Evolutionary conservation across 1,284 basidiomycete species (phyloP).

Genomic region (Sporisorium graminicola): DNA sequence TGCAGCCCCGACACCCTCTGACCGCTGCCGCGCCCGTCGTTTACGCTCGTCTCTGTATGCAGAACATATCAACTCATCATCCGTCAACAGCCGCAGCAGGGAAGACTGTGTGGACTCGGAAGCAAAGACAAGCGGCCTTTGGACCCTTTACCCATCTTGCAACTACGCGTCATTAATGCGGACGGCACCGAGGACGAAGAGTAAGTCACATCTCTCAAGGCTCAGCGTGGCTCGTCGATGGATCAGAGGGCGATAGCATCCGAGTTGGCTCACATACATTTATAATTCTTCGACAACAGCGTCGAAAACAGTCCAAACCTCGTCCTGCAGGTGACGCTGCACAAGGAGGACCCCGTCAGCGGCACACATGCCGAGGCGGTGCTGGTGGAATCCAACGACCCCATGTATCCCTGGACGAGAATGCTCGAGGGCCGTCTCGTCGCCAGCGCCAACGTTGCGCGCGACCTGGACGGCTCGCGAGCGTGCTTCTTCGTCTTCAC

Average conservation of each 20-base stretch:
- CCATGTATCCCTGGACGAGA: conserved; percentile 28
- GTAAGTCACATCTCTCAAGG: conserved; percentile 22
- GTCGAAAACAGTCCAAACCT: conserved; percentile 52
- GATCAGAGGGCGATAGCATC: too few species aligned
- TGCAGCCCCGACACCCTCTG: not conserved
- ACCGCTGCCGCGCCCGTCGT: not conserved
- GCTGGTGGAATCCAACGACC: conserved; percentile 39
- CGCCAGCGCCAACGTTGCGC: conserved; percentile 45
- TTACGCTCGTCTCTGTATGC: not conserved
- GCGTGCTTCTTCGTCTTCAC: conserved; percentile 59
- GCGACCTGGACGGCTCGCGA: conserved; percentile 42
- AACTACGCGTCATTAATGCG: conserved; percentile 38
- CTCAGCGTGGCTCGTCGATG: not conserved
- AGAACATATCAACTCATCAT: conserved; percentile 48
- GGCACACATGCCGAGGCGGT: conserved; percentile 18
- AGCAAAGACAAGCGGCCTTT: conserved; percentile 56
- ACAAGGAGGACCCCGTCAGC: conserved; percentile 27
- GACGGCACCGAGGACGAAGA: conserved; percentile 48
- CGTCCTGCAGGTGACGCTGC: conserved; percentile 40
- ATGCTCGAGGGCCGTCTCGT: conserved; percentile 53
- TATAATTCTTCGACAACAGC: conserved; percentile 14
- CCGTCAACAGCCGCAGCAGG: conserved; percentile 53
- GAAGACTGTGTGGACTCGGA: conserved; percentile 51
- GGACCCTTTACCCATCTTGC: conserved; percentile 57
- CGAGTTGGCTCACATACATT: not conserved